phyloP scores from a whole-genome alignment of 2,329 filamentous ascomycete species.

The Xylogone sp. region DNA sequence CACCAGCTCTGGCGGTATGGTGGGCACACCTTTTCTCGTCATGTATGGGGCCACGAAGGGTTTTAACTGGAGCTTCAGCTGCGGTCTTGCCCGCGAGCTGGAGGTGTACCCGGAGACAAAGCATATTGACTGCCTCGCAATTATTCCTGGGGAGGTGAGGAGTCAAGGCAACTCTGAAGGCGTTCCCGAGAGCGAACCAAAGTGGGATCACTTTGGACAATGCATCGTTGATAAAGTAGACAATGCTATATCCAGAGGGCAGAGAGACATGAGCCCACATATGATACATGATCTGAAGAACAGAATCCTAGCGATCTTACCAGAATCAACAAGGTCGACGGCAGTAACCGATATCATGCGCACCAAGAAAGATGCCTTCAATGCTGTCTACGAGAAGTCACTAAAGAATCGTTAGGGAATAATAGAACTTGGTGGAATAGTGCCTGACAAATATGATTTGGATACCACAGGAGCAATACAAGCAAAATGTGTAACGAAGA shows the following conservation, averaged over 20 bases:
- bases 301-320: slow-evolving; percentile 1
- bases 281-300: slow-evolving; percentile 22
- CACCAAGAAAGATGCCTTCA: slow-evolving; percentile 3
- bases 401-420: no score
- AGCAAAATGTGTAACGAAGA: no score
- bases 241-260: slow-evolving; percentile 16
- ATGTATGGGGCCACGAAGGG: slow-evolving; percentile 30
- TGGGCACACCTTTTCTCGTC: slow-evolving; percentile 26
- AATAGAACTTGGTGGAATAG: no score
- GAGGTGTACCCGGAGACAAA: slow-evolving; percentile 12
- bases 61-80: slow-evolving; percentile 27
- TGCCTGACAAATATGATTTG: no score
- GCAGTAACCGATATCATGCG: background rate
- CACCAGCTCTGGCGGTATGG: slow-evolving; percentile 18
- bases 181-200: slow-evolving; percentile 12
- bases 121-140: slow-evolving; percentile 26
- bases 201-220: slow-evolving; percentile 11
- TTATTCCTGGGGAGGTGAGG: slow-evolving; percentile 27
- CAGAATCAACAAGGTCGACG: background rate
- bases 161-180: slow-evolving; percentile 19
- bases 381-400: slow-evolving; percentile 2
- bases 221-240: slow-evolving; percentile 18
- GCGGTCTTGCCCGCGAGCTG: slow-evolving; percentile 26
- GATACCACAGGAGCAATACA: no score
- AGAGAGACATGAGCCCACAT: slow-evolving; percentile 21